Conservation (phyloP, 2,329 filamentous ascomycete genomes). For the Sclerotinia spermophila region DNA sequence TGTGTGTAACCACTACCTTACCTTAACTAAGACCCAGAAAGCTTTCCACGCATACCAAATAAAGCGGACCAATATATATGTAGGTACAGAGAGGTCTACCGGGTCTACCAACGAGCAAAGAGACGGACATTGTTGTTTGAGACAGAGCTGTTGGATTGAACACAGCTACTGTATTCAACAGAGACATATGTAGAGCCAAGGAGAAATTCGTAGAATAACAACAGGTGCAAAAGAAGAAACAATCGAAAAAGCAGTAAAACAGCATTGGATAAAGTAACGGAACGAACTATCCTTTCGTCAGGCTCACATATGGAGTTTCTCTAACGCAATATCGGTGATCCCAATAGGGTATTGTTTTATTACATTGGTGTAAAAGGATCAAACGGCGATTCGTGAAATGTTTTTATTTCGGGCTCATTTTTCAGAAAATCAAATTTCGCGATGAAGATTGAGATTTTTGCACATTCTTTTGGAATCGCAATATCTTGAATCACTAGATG, state of each 20-base stretch:
- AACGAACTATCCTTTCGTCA: background rate
- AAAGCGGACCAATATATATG: background rate
- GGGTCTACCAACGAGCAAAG: background rate
- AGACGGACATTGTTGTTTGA: background rate
- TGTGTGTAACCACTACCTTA: background rate
- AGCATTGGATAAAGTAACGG: background rate
- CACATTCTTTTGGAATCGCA: background rate
- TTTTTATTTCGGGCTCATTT: background rate
- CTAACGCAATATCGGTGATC: too few species aligned
- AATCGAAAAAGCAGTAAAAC: background rate
- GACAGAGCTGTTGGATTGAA: background rate
- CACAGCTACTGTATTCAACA: too few species aligned
- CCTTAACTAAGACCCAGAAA: background rate
- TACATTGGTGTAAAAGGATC: too few species aligned
- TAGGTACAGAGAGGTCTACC: background rate
- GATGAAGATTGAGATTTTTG: background rate
- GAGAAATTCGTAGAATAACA: background rate
- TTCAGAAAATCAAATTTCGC: background rate
- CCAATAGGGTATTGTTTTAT: background rate
- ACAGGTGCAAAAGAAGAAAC: background rate
- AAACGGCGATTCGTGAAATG: background rate
- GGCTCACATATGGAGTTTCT: accelerated
- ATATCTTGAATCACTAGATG: background rate
- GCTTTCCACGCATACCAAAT: background rate
- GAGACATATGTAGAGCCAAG: background rate